These are phyloP conservation scores for Dictyostelium citrinum DNA, from an alignment of 78 protist species.

Conservation along the genomic window DNA sequence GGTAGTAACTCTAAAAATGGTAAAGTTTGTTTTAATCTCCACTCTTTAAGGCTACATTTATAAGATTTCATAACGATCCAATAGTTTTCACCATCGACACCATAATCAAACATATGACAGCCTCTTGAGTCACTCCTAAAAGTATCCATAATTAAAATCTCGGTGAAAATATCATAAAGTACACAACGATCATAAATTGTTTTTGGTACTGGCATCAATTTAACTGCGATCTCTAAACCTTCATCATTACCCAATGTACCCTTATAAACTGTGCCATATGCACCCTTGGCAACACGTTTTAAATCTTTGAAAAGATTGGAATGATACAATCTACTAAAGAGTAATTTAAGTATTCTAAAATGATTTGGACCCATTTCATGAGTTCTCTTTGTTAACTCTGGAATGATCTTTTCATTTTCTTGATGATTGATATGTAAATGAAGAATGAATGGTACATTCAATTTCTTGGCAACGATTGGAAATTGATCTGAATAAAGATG, in stretches of 20 bases:
- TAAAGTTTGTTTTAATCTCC: slow-evolving; percentile 84
- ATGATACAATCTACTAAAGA: slow-evolving; percentile 61
- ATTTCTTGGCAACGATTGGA: slow-evolving; percentile 71
- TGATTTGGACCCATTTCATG: slow-evolving; percentile 66
- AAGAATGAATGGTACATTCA: slow-evolving; percentile 81
- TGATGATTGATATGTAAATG: slow-evolving; percentile 77
- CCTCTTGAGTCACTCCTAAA: slow-evolving; percentile 80
- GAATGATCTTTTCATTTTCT: slow-evolving; percentile 53
- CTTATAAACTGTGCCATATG: slow-evolving; percentile 85
- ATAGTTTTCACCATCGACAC: slow-evolving; percentile 83
- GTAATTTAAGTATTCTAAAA: slow-evolving; percentile 70
- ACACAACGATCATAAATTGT: slow-evolving; percentile 84
- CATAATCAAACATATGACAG: slow-evolving; percentile 87
- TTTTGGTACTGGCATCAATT: slow-evolving; percentile 75
- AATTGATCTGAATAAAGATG: slow-evolving; percentile 76
- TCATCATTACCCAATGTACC: slow-evolving; percentile 73
- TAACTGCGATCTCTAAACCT: slow-evolving; percentile 63
- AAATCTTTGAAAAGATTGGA: slow-evolving; percentile 21
- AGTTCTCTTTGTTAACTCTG: slow-evolving; percentile 42
- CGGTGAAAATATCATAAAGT: slow-evolving; percentile 85
- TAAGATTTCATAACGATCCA: slow-evolving; percentile 89
- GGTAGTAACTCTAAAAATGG: slow-evolving; percentile 60
- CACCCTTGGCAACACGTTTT: slow-evolving; percentile 76
- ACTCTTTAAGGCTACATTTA: slow-evolving; percentile 72
- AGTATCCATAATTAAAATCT: slow-evolving; percentile 83